Percentiles rank a stretch among this genome's conserved stretches.
Evolutionary conservation across 1,139 yeast genomes (phyloP).

Genomic region (Scheffersomyces insectosa): DNA sequence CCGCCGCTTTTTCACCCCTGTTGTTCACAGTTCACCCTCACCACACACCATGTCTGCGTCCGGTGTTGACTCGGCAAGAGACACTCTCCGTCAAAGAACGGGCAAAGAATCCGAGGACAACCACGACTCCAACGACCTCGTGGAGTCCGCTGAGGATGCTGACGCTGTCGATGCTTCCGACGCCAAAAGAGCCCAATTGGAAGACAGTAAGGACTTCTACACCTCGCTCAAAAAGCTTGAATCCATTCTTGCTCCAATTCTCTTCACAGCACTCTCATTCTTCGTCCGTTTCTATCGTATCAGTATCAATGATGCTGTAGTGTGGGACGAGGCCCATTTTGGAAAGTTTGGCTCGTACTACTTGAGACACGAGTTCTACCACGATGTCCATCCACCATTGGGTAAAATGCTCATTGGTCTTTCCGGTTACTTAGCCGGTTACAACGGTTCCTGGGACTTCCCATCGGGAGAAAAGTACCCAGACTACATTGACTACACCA

Average conservation of each 20-base stretch:
- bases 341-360: constrained; percentile 95
- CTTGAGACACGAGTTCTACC: constrained; percentile 89
- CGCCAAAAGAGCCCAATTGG: constrained; percentile 28
- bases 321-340: constrained; percentile 74
- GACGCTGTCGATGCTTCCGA: constrained; percentile 17
- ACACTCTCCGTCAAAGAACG: constrained; percentile 22
- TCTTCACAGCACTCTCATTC: constrained; percentile 50
- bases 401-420: constrained; percentile 97
- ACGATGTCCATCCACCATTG: constrained; percentile 97
- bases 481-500: constrained; percentile 79
- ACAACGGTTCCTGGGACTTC: constrained; percentile 94
- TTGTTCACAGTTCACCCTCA: too few relatives aligned
- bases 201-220: constrained; percentile 32
- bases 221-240: constrained; percentile 35
- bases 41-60: constrained; percentile 25
- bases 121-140: constrained; percentile 1
- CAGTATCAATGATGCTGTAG: constrained; percentile 51
- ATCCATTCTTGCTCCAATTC: constrained; percentile 43
- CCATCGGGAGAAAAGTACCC: constrained; percentile 88
- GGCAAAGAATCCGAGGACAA: constrained; percentile 10
- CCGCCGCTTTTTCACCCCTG: too few relatives aligned
- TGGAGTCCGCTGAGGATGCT: constrained; percentile 3
- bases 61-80: constrained; percentile 21
- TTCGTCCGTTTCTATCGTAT: constrained; percentile 55
- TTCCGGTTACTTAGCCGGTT: constrained; percentile 92